A percentile compares a stretch with the other conserved stretches of the same genome.
phyloP scores from a whole-genome alignment of 768 basidiomycete species.

The Crepidotus variabilis region DNA sequence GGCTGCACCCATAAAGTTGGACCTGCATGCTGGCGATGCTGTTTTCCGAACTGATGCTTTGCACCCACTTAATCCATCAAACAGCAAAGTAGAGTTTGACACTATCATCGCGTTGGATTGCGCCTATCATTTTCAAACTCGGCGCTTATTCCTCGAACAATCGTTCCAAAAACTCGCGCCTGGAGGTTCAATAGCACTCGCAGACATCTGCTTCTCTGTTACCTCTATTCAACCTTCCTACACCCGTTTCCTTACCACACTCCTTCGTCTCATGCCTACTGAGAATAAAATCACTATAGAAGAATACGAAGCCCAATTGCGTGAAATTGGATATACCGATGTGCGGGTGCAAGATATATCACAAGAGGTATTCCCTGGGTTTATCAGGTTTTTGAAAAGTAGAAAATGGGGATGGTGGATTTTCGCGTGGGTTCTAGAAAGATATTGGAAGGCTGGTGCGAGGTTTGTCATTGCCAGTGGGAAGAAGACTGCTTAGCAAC shows the following conservation, averaged over 20 bases:
- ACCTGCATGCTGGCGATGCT: slow-evolving; percentile 48
- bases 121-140: slow-evolving; percentile 63
- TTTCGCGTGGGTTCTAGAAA: slow-evolving; percentile 35
- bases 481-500: slow-evolving; percentile 6
- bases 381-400: slow-evolving; percentile 43
- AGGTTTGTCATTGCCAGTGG: slow-evolving; percentile 50
- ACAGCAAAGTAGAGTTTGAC: slow-evolving; percentile 33
- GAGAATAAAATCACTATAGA: slow-evolving; percentile 45
- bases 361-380: slow-evolving; percentile 53
- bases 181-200: slow-evolving; percentile 54
- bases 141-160: slow-evolving; percentile 49
- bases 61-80: slow-evolving; percentile 44
- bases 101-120: slow-evolving; percentile 62
- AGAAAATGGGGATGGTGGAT: slow-evolving; percentile 40
- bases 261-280: slow-evolving; percentile 42
- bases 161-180: slow-evolving; percentile 38
- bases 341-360: slow-evolving; percentile 56
- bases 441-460: slow-evolving; percentile 34
- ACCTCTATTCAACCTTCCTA: slow-evolving; percentile 12
- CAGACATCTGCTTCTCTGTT: slow-evolving; percentile 54
- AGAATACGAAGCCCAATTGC: slow-evolving; percentile 42
- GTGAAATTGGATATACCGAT: slow-evolving; percentile 47
- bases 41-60: slow-evolving; percentile 25
- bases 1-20: slow-evolving; percentile 26
- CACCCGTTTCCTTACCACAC: slow-evolving; percentile 23